Conservation (phyloP, 257 asterid genomes). For the Solanum etuberosum region DNA sequence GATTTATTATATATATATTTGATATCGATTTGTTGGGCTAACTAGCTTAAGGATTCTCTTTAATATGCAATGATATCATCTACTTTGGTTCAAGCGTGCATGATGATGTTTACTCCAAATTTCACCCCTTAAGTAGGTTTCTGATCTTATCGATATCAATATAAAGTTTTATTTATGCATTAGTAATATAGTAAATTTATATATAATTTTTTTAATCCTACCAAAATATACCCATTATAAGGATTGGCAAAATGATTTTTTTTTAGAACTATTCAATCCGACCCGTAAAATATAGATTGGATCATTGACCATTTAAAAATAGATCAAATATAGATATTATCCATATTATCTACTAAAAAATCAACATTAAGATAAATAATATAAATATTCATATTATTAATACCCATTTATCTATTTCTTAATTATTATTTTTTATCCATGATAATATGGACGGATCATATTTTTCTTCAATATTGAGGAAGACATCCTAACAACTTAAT, state of each 20-base stretch:
- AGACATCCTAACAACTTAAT: not conserved
- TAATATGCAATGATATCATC: not conserved
- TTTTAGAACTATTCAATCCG: not conserved
- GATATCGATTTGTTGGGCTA: not conserved
- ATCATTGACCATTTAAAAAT: not conserved
- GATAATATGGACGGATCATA: not conserved
- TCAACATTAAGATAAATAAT: no score
- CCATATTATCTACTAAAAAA: not conserved
- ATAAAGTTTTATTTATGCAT: not conserved
- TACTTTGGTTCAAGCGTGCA: not conserved
- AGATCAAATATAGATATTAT: not conserved
- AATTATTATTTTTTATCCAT: not conserved
- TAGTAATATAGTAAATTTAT: no score
- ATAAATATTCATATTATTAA: not conserved
- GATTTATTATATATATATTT: no score
- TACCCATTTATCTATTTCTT: not conserved
- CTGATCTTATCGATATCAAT: rapidly evolving
- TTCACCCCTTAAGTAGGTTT: not conserved
- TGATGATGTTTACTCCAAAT: rapidly evolving
- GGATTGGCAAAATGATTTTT: not conserved
- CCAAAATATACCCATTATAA: not conserved
- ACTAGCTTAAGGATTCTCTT: not conserved
- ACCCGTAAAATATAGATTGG: not conserved
- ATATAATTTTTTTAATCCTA: no score
- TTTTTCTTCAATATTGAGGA: not conserved